Base-by-base conservation (phyloP, 2,329 filamentous ascomycete species). In the Cladosporium oxysporum region DNA sequence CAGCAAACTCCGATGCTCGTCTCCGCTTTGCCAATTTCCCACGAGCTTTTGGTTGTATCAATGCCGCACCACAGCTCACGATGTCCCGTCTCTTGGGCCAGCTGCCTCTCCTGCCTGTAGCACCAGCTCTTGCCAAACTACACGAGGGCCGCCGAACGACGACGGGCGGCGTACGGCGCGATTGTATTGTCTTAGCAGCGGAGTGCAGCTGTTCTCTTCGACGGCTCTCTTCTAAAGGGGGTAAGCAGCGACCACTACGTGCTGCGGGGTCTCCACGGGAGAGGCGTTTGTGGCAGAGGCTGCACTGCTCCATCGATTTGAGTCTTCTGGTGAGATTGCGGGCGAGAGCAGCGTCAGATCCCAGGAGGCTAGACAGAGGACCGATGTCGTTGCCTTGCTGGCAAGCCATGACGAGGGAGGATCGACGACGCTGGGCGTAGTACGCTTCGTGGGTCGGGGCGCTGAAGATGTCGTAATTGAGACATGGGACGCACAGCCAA, bases 391-490 rank as follows among this genome's bases (percentile, higher is more conserved):
- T 60, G 8, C 63, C 58, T 33, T 65, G 55, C 12, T 59, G 63
- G 23, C 63, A 65, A 0, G 63, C 63, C 50, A 60, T 29, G 31
- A 37, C 55, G 33, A 60, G 44, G 1, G 55, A 55, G 12, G 63
- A 55, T 1, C 55, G 49, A 2, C 55, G 58, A 26, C 55, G 44
- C 31, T 44, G 55, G 18, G 63, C 44, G 44, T 59, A 59, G 47
- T 60, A 65, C 23, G 63, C 63, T 26, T 65, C 63, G 44, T 65
- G 63, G 1, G 63, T 60, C n/a, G 63, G 63, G 16, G 63, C 58
- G 63, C 55, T 28, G 57, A 65, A 65, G 47, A 65, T 65, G n/a
- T 55, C 49, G 26, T 57, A 37, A 50, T 66, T 66, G 26, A 66
- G 49, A 29, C 64, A 66, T 4, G 64, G 58, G 14, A 66, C 64